Conservation (phyloP, 192 early-diverging fungal genomes). For the Backusella sp. region DNA sequence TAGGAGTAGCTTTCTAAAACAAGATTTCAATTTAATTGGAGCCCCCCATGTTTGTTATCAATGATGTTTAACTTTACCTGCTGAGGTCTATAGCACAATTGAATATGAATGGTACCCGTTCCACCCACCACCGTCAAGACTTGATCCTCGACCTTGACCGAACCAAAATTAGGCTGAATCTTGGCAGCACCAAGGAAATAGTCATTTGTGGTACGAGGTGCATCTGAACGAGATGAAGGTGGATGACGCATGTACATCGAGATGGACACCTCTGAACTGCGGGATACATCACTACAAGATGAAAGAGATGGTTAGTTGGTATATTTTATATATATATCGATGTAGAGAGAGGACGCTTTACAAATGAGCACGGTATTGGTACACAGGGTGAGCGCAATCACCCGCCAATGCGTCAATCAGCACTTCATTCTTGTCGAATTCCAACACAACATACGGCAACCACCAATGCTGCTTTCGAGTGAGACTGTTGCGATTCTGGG, state of each 20-base stretch:
- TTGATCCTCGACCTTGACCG: slow-evolving; percentile 36
- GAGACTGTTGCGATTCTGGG: slow-evolving; percentile 54
- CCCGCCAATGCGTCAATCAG: slow-evolving; percentile 80
- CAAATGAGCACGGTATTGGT: slow-evolving; percentile 79
- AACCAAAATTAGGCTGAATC: slow-evolving; percentile 48
- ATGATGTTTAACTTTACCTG: slow-evolving; percentile 31
- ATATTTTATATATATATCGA: background rate
- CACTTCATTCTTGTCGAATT: slow-evolving; percentile 95
- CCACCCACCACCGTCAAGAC: slow-evolving; percentile 44
- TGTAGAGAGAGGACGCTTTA: slow-evolving; percentile 43
- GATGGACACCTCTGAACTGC: slow-evolving; percentile 57
- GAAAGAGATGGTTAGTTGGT: no score
- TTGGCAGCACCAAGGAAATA: slow-evolving; percentile 56
- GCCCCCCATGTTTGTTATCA: background rate
- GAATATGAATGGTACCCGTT: slow-evolving; percentile 69
- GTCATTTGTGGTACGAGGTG: slow-evolving; percentile 48
- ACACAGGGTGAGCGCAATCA: slow-evolving; percentile 70
- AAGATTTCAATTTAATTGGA: background rate
- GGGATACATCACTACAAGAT: slow-evolving; percentile 54
- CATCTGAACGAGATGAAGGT: slow-evolving; percentile 36
- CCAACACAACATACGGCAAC: slow-evolving; percentile 86
- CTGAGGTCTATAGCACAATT: slow-evolving; percentile 70
- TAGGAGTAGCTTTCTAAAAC: slow-evolving; percentile 59
- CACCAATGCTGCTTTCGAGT: slow-evolving; percentile 54
- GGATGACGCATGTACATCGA: slow-evolving; percentile 58